These are phyloP conservation scores for Aspergillus neoniger DNA, from an alignment of 2,329 filamentous ascomycete species.

Conservation along the genomic window DNA sequence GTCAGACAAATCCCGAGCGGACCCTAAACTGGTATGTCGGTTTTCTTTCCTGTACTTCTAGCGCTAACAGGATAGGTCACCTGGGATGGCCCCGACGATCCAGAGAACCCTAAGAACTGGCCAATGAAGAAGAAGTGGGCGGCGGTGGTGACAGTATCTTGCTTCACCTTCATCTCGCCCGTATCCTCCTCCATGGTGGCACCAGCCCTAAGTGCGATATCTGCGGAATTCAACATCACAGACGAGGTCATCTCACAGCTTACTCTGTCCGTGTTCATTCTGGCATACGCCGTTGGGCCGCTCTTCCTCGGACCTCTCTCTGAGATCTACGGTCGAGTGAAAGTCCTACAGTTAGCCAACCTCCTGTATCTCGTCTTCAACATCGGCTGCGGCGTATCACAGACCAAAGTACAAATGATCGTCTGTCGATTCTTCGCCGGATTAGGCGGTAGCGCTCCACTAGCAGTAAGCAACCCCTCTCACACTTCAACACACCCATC, in stretches of 20 bases:
- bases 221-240: constrained; percentile 56
- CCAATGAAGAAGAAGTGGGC: constrained; percentile 57
- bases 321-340: constrained; percentile 58
- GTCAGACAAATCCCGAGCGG: constrained; percentile 24
- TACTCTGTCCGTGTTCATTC: constrained; percentile 57
- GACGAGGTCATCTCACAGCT: constrained; percentile 49
- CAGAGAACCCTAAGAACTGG: constrained; percentile 58
- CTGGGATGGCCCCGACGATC: constrained; percentile 57
- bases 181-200: constrained; percentile 64
- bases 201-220: constrained; percentile 54
- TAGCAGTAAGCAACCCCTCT: constrained; percentile 44
- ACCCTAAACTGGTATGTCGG: constrained; percentile 29
- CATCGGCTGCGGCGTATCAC: constrained; percentile 59
- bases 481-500: not conserved
- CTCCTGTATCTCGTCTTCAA: constrained; percentile 61
- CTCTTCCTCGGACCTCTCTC: constrained; percentile 56
- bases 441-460: constrained; percentile 59
- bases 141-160: constrained; percentile 56
- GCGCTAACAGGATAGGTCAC: constrained; percentile 33
- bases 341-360: constrained; percentile 57
- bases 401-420: constrained; percentile 57
- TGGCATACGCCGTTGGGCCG: constrained; percentile 57
- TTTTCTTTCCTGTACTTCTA: not conserved
- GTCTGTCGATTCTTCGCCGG: constrained; percentile 61
- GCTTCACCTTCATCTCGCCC: constrained; percentile 64